Percentiles rank a stretch among this genome's conserved stretches.
phyloP scores from a whole-genome alignment of 768 basidiomycete species.

The Phaeotremella fagi region DNA sequence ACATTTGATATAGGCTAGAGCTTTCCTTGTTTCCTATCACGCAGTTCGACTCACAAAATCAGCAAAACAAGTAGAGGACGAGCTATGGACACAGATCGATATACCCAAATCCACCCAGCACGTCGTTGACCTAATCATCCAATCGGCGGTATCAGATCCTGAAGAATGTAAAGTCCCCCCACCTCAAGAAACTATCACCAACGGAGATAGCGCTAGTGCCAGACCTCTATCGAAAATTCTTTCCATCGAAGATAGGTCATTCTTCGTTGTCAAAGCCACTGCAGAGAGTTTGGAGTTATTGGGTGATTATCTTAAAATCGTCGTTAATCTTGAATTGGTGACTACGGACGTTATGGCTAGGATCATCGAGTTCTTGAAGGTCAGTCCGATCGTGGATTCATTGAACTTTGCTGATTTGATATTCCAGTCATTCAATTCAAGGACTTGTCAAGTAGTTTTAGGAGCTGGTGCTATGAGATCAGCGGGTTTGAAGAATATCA shows the following conservation, averaged over 20 bases:
- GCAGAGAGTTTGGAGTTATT: slow-evolving; percentile 66
- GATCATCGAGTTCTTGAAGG: slow-evolving; percentile 88
- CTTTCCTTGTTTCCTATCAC: slow-evolving; percentile 82
- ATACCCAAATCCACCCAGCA: slow-evolving; percentile 64
- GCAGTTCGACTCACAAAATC: slow-evolving; percentile 69
- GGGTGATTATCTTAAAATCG: slow-evolving; percentile 77
- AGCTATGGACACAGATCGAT: slow-evolving; percentile 83
- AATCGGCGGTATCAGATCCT: slow-evolving; percentile 76
- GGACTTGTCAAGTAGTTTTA: slow-evolving; percentile 95
- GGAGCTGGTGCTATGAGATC: slow-evolving; percentile 99
- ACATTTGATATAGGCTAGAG: slow-evolving; percentile 60
- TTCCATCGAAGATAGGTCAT: slow-evolving; percentile 70
- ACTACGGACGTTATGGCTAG: slow-evolving; percentile 94
- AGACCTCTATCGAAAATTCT: slow-evolving; percentile 50
- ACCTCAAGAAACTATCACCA: slow-evolving; percentile 2
- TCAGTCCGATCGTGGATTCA: slow-evolving; percentile 10
- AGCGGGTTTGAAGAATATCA: slow-evolving; percentile 95
- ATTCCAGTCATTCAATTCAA: slow-evolving; percentile 77
- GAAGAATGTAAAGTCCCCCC: slow-evolving; percentile 58
- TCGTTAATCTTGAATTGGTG: slow-evolving; percentile 79
- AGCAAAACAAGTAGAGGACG: slow-evolving; percentile 90
- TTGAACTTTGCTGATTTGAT: not conserved
- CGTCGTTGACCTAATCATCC: slow-evolving; percentile 67
- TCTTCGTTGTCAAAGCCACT: slow-evolving; percentile 82
- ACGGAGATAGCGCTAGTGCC: slow-evolving; percentile 22